Evolutionary conservation across 2,329 filamentous ascomycete genomes (phyloP), one percentile per base, ranked within the genome.

Genomic region (Talaromyces islandicus): DNA sequence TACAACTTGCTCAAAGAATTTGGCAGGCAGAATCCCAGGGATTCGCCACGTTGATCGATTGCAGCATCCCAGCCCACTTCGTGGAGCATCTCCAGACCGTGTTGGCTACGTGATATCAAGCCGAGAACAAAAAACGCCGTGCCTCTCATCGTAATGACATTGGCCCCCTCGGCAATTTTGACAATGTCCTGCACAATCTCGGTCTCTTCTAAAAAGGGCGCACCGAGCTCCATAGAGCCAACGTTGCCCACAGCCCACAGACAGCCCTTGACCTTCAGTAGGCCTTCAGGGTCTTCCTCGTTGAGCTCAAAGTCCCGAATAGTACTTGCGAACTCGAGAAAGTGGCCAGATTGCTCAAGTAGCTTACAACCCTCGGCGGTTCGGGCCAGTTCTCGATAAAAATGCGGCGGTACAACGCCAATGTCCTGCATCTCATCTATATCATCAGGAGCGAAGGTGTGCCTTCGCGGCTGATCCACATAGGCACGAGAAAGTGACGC

Each of bases 221-320:
- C 93, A 1, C 94, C 94, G 1, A 97, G 85, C 68, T 97, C 93
- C 92, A 99, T 97, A 0, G 92, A 97, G 0, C 94, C 94, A 41
- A 99, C 93, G 67, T 99, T 99, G 25, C 94, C 94, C 0, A 99
- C 92, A 0, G 94, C 94, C 94, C 94, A 99, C 54, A 99, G 81
- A 71, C 92, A 97, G 7, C 92, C 94, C 74, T 99, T 99, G 65
- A 97, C 91, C 72, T 97, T 97, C 61, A 91, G 86, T 51, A 97
- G 87, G 25, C 88, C 83, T 73, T 99, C 94, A 0, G 84, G 73
- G 68, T 99, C 94, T 65, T 95, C 89, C 48, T 88, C 87, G 66
- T 94, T 89, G 80, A 92, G 88, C 38, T 88, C 90, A 67, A 92
- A 88, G 64, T 97, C 92, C 54, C 88, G 87, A 65, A 99, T 96